Base-by-base conservation (phyloP, 1,284 basidiomycete species). In the Boletus smithii region DNA sequence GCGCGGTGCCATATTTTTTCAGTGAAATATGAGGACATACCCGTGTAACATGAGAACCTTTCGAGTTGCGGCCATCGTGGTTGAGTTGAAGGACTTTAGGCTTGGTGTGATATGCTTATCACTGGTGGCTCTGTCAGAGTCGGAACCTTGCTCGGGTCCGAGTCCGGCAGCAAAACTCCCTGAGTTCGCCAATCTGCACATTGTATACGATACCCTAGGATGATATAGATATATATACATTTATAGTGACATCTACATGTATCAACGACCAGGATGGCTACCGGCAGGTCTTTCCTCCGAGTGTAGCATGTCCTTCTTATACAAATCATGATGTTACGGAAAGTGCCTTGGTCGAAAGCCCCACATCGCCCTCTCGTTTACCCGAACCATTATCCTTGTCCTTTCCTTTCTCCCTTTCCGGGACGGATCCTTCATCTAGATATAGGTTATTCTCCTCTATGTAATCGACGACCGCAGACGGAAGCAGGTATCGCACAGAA, bases 401-500 rank as follows among this genome's bases (percentile, higher is more conserved):
- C 57, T 75, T 72, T 32, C 69, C 74, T 45, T 73, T 74, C 30
- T 70, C 73, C 56, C 69, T 69, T 48, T 70, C 70, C 13, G 59
- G 45, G 33, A 35, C 54, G 5, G 73, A 55, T 26, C 71, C 71
- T 35, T 88, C 87, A 41, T 89, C 86, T 48, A 75, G 72, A 58
- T 89, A 89, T 50, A 90, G 72, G 26, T 81, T 76, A 58, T 93
- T 73, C 59, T 85, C 72, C 61, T 95, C 88, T 69, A 99, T 99
- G 66, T 99, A 99, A 59, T 95, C 87, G 50, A 97, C 93, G 47
- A 98, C 95, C 41, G 85, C 81, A 52, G 88, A 82, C 4, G 95
- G 95, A 39, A 98, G 75, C 27, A 99, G 80, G 69, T 98, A 99
- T 56, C 87, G 88, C 61, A 99, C 93, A 53, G 90, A 94, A 61